Percentiles rank a stretch among this genome's conserved stretches.
phyloP scores from a whole-genome alignment of 495 filamentous ascomycete genomes.

The Melanomma pulvis-pyrius region DNA sequence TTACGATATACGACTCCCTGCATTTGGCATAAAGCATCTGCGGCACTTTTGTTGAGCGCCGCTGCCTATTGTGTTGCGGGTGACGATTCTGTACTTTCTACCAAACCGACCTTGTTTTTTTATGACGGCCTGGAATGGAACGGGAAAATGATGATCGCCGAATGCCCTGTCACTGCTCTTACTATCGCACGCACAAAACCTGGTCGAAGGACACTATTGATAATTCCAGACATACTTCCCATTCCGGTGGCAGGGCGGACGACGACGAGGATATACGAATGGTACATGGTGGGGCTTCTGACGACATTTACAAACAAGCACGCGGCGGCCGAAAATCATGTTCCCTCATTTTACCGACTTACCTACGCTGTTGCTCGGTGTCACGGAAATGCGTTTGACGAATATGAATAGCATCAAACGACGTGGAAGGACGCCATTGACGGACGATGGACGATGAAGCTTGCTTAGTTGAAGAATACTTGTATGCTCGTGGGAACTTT shows the following conservation, averaged over 20 bases:
- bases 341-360: conserved; percentile 23
- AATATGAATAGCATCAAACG: conserved; percentile 21
- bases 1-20: conserved; percentile 40
- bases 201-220: conserved; percentile 10
- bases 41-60: conserved; percentile 17
- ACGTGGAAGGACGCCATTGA: conserved; percentile 15
- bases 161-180: conserved; percentile 25
- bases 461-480: conserved; percentile 2
- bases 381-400: conserved; percentile 21
- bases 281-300: conserved; percentile 24
- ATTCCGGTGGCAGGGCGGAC: conserved; percentile 18
- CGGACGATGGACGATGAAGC: neutral
- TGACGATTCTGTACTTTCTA: conserved; percentile 42
- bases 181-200: conserved; percentile 1
- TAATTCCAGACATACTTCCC: conserved; percentile 8
- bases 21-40: conserved; percentile 33
- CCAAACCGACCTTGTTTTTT: conserved; percentile 26
- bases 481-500: conserved; percentile 2
- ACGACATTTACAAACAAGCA: conserved; percentile 22
- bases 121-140: conserved; percentile 31
- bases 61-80: conserved; percentile 34
- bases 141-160: conserved; percentile 9
- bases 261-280: conserved; percentile 16
- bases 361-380: neutral
- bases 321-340: conserved; percentile 29